Evolutionary conservation across 352 stramenopile genomes (phyloP).

Genomic region (Phytophthora pluvialis): DNA sequence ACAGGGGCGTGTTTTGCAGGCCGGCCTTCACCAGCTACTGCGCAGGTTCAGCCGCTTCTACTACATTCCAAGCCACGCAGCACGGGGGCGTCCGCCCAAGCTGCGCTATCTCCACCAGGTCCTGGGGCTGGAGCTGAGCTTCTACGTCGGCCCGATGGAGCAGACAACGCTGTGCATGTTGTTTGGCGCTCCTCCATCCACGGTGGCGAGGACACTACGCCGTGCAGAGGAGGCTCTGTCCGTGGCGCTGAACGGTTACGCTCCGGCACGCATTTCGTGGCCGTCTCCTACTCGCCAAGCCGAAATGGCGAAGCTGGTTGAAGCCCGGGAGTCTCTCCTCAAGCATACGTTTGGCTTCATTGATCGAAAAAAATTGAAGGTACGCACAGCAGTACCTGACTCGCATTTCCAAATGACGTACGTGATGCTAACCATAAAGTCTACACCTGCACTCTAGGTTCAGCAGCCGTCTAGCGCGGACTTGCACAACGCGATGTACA

Average conservation of each 20-base stretch:
- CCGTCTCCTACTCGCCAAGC: constrained; percentile 2
- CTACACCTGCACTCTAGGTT: background rate
- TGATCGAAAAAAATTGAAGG: constrained; percentile 5
- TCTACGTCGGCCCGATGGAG: background rate
- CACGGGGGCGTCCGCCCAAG: background rate
- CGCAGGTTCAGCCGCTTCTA: background rate
- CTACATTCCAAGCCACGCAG: background rate
- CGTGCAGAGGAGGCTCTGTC: background rate
- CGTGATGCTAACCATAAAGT: too few relatives aligned
- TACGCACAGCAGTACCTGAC: too few relatives aligned
- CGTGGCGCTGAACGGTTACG: background rate
- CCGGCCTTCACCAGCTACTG: background rate
- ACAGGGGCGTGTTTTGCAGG: too few relatives aligned
- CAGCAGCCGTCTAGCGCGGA: constrained; percentile 5
- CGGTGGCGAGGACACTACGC: background rate
- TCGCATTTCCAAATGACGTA: too few relatives aligned
- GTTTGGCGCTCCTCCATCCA: constrained; percentile 4
- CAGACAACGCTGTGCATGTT: background rate
- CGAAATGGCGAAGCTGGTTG: constrained; percentile 12
- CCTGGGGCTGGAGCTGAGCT: background rate
- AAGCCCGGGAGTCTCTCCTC: constrained; percentile 31
- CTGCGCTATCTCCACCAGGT: constrained; percentile 3
- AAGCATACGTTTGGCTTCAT: constrained; percentile 29
- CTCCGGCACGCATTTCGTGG: background rate
- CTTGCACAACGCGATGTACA: constrained; percentile 4